These are phyloP conservation scores for Cladobotryum protrusum DNA, from an alignment of 2,329 filamentous ascomycete genomes.

Conservation along the genomic window DNA sequence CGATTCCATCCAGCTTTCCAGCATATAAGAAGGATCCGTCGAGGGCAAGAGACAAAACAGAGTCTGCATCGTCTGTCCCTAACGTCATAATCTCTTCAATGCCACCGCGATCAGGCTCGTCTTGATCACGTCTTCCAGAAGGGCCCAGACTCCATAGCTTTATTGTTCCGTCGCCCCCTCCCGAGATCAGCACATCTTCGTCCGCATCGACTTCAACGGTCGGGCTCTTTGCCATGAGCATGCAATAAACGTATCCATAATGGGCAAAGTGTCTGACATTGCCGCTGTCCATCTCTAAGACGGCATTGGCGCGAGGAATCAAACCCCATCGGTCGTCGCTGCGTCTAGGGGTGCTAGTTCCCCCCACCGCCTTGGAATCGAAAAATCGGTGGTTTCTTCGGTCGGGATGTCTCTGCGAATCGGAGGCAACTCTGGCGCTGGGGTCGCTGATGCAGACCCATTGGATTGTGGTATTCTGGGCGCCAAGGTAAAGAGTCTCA, in stretches of 20 bases:
- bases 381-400: slow-evolving; percentile 83
- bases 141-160: slow-evolving; percentile 74
- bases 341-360: slow-evolving; percentile 68
- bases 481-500: slow-evolving; percentile 82
- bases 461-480: slow-evolving; percentile 91
- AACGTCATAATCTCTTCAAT: slow-evolving; percentile 65
- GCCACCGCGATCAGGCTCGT: slow-evolving; percentile 45
- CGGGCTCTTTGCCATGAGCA: slow-evolving; percentile 73
- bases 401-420: slow-evolving; percentile 64
- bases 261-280: slow-evolving; percentile 87
- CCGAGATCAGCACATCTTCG: slow-evolving; percentile 80
- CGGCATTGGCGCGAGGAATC: slow-evolving; percentile 48
- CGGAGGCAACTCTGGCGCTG: slow-evolving; percentile 51
- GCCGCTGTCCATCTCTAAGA: slow-evolving; percentile 74
- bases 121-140: slow-evolving; percentile 19
- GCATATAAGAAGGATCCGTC: slow-evolving; percentile 92
- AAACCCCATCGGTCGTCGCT: slow-evolving; percentile 51
- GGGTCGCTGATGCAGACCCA: slow-evolving; percentile 75
- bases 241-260: slow-evolving; percentile 93
- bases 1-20: slow-evolving; percentile 77
- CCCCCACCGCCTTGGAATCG: slow-evolving; percentile 81
- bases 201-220: slow-evolving; percentile 62
- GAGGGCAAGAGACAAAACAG: slow-evolving; percentile 70
- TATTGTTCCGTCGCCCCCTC: slow-evolving; percentile 88
- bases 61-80: slow-evolving; percentile 55